phyloP scores from a whole-genome alignment of 2,329 filamentous ascomycete genomes.

The Coniella lustricola region DNA sequence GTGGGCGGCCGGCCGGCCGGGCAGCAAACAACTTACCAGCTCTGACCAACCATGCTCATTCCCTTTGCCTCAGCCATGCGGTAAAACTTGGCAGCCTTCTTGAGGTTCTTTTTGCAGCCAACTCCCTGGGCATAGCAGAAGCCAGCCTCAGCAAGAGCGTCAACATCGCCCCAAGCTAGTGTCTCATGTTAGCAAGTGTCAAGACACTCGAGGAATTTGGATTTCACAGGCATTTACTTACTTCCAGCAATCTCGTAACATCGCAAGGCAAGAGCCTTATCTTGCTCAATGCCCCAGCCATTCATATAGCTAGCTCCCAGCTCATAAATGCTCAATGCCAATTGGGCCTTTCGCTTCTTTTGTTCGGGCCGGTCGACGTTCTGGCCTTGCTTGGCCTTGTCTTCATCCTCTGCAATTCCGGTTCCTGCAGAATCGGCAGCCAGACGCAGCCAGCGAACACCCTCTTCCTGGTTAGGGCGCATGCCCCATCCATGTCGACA shows the following conservation, averaged over 20 bases:
- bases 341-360: constrained; percentile 84
- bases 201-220: too few relatives aligned
- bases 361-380: constrained; percentile 59
- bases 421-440: constrained; percentile 78
- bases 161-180: constrained; percentile 82
- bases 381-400: constrained; percentile 55
- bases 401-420: constrained; percentile 78
- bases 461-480: constrained; percentile 83
- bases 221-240: constrained; percentile 41
- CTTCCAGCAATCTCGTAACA: constrained; percentile 95
- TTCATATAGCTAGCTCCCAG: constrained; percentile 96
- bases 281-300: constrained; percentile 93
- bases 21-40: constrained; percentile 69
- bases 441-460: constrained; percentile 84
- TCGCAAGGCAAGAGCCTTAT: constrained; percentile 76
- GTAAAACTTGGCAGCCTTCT: constrained; percentile 88
- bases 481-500: constrained; percentile 98
- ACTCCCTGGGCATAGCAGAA: constrained; percentile 94
- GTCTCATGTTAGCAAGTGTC: constrained; percentile 14
- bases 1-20: not conserved
- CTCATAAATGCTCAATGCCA: constrained; percentile 93
- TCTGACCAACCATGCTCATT: constrained; percentile 96
- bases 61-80: constrained; percentile 85
- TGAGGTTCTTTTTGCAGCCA: constrained; percentile 92
- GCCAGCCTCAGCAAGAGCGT: constrained; percentile 87